These are phyloP conservation scores for Fistulinella cinereoalba DNA, from an alignment of 1,284 basidiomycete genomes.

Conservation along the genomic window DNA sequence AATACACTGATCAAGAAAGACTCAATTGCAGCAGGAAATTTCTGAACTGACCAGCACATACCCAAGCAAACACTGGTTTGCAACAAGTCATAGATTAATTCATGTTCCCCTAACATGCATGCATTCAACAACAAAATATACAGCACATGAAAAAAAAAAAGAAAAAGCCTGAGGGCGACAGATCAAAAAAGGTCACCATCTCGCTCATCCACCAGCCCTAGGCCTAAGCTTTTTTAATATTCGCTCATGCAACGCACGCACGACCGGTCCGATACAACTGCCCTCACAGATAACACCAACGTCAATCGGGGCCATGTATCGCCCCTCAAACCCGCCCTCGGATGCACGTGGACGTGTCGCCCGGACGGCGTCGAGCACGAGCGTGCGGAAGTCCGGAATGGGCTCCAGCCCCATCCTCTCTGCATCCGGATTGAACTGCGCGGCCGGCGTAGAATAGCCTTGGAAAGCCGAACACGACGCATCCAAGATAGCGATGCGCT, in stretches of 20 bases:
- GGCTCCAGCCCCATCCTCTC: slow-evolving; percentile 46
- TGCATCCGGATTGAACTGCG: slow-evolving; percentile 10
- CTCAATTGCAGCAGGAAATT: too few species aligned
- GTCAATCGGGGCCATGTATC: slow-evolving; percentile 50
- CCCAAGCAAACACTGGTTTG: too few species aligned
- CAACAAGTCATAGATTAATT: too few species aligned
- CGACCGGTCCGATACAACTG: slow-evolving; percentile 44
- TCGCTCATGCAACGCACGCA: slow-evolving; percentile 47
- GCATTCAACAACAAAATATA: slow-evolving; percentile 1
- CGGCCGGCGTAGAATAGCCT: slow-evolving; percentile 5
- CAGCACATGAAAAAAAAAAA: too few species aligned
- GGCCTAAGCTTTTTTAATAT: slow-evolving; percentile 33
- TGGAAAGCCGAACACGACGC: slow-evolving; percentile 59
- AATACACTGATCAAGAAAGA: too few species aligned
- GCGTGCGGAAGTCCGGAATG: slow-evolving; percentile 56
- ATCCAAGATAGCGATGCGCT: slow-evolving; percentile 66
- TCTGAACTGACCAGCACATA: too few species aligned
- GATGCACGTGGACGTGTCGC: slow-evolving; percentile 11
- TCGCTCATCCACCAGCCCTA: slow-evolving; percentile 10
- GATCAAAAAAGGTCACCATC: neutral
- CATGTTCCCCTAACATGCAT: too few species aligned
- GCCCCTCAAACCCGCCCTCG: slow-evolving; percentile 7
- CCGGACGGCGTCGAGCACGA: slow-evolving; percentile 43
- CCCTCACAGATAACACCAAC: slow-evolving; percentile 62
- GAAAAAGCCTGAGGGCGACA: too few species aligned